A percentile compares a stretch with the other conserved stretches of the same genome.
Evolutionary conservation across 371 early-diverging fungal species (phyloP).

Genomic region (Apophysomyces variabilis): DNA sequence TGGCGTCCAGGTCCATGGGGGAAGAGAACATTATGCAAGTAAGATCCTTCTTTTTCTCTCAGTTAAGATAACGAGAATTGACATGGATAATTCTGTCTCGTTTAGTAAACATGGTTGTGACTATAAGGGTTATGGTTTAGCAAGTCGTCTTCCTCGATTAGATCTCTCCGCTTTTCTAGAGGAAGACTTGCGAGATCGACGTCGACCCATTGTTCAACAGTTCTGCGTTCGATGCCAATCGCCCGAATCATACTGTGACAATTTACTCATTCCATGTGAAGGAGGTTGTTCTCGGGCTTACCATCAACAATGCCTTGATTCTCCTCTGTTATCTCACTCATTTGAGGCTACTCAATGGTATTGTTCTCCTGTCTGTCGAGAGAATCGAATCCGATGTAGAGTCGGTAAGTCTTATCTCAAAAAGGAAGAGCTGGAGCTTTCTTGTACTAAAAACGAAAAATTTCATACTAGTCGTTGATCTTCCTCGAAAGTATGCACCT

Average conservation of each 20-base stretch:
- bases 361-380: constrained; percentile 30
- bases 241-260: constrained; percentile 22
- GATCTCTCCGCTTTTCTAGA: constrained; percentile 38
- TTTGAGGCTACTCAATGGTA: constrained; percentile 25
- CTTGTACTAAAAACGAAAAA: too few species aligned
- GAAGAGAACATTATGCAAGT: constrained; percentile 79
- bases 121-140: constrained; percentile 48
- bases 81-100: not conserved
- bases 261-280: constrained; percentile 32
- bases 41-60: constrained; percentile 15
- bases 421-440: too few species aligned
- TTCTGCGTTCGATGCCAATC: constrained; percentile 38
- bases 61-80: not conserved
- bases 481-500: constrained; percentile 11
- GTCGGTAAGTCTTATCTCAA: constrained; percentile 18
- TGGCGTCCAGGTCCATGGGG: constrained; percentile 85
- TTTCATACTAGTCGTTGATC: constrained; percentile 9
- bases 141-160: constrained; percentile 39
- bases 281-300: constrained; percentile 46
- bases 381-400: constrained; percentile 27
- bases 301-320: constrained; percentile 25
- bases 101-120: constrained; percentile 51
- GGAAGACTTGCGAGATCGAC: constrained; percentile 36
- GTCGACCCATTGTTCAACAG: constrained; percentile 41
- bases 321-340: constrained; percentile 4